Evolutionary conservation across 768 basidiomycete genomes (phyloP).

Genomic region (Sistotremastrum suecicum): DNA sequence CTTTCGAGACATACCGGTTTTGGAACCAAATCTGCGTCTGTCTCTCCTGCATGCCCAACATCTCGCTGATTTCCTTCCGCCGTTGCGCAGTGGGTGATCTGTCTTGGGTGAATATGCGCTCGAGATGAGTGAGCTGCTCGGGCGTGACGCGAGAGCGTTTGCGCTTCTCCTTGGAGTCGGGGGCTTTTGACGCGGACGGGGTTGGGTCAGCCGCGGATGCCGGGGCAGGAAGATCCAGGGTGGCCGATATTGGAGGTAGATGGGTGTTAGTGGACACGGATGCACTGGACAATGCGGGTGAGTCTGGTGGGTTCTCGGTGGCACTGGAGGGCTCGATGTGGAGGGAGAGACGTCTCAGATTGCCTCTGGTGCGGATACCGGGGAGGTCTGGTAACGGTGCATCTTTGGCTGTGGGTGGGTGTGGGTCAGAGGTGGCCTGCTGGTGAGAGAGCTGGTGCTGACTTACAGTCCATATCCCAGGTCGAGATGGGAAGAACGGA

Average conservation of each 20-base stretch:
- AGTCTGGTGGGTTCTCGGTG: not conserved
- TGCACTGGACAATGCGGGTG: not conserved
- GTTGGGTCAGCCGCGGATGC: conserved; percentile 23
- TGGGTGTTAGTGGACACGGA: conserved; percentile 1
- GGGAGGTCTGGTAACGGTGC: not conserved
- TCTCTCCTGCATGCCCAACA: conserved; percentile 71
- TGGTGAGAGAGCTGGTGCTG: not conserved
- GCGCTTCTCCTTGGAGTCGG: conserved; percentile 39
- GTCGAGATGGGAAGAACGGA: conserved; percentile 13
- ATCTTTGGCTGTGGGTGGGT: not conserved
- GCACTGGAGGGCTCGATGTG: conserved; percentile 10
- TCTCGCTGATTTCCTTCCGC: conserved; percentile 58
- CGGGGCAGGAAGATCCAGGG: conserved; percentile 10
- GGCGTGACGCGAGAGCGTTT: conserved; percentile 71
- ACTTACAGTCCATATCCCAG: conserved; percentile 16
- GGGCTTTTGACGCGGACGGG: conserved; percentile 10
- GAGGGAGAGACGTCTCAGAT: conserved; percentile 1
- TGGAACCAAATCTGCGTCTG: conserved; percentile 90
- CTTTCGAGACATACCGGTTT: conserved; percentile 39
- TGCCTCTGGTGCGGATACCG: no score
- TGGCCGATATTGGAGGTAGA: no score
- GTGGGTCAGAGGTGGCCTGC: conserved; percentile 7
- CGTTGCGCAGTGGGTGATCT: conserved; percentile 58
- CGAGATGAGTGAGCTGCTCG: conserved; percentile 65
- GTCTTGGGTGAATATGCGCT: conserved; percentile 53